Base-by-base conservation (phyloP, 2,329 filamentous ascomycete genomes). In the Arthrinium phaeospermum region DNA sequence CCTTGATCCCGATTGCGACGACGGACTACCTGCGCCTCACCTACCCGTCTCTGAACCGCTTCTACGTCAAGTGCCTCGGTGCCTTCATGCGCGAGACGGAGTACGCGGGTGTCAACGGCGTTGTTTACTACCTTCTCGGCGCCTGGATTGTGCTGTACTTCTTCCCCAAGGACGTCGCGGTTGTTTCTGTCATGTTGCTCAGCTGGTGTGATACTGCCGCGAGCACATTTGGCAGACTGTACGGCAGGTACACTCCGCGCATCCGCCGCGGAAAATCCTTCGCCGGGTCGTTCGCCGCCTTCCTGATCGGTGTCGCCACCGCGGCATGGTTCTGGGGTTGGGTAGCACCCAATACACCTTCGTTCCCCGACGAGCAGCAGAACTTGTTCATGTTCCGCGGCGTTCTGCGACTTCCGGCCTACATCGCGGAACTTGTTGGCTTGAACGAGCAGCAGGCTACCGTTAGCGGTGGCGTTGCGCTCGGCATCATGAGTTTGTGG, bases 121-220 rank as follows among this genome's bases (percentile, higher is more conserved):
- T 98, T 76, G 97, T 99, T 76, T 98, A 94, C 86, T 99, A 98
- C 83, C 90, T 99, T 13, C 89, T 98, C 10, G 96, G 96, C 72
- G 92, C 95, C 41, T 98, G 95, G 91, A 88, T 91, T 45, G 94
- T 96, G 22, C 89, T 98, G 76, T 90, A 90, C 76, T 94, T 94
- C 81, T 94, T 97, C 81, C 94, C 95, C 75, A 99, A 98, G 84
- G 96, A 99, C 78, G 89, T 99, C 34, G 95, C 92, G 10, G 92
- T 97, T 68, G 92, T 98, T 86, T 92, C 93, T 74, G 93, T 98
- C 61, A 86, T 99, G 78, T 89, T 99, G 53, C 90, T 99, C 34
- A 97, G 94, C 80, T 99, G 96, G 96, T 99, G 96, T 83, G 96
- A 99, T 82, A 98, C 96, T 0, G 96, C 96, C 47, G 96, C 96